Evolutionary conservation across 441 rosid genomes (phyloP), one percentile per base, ranked within the genome.

Genomic region (Populus hybrid): DNA sequence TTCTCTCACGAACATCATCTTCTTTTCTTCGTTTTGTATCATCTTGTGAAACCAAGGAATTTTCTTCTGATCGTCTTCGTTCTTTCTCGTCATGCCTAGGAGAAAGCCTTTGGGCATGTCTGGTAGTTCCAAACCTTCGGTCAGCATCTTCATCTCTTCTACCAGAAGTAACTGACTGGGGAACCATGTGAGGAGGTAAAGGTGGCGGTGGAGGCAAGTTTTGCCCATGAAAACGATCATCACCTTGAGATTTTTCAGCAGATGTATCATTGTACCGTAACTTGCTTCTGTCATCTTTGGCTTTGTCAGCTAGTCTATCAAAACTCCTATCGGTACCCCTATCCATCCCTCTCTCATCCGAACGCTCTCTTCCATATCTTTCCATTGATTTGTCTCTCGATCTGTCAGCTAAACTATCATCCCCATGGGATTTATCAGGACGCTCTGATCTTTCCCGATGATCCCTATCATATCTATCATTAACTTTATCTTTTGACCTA

Each of bases 171-270:
- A 94, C 84, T 75, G 98, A 94, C 59, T 93, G 98, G 74, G 97
- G 98, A 69, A 93, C 89, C 63, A 91, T 74, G 78, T 95, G 91
- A 79, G 97, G 97, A 35, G 98, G 98, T 82, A 94, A 84, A 28
- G 99, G 99, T 42, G 99, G 99, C 3, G 99, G 99, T 14, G 99
- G 99, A 9, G 98, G 99, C 84, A 97, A 88, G 80, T 88, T 90
- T 87, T 93, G 98, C 83, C 92, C 95, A 81, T 89, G 91, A 86
- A 87, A 91, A 53, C 95, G 91, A 24, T 94, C 98, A 85, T 93
- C 98, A 57, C 71, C 74, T 76, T 91, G 88, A 73, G 95, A 78
- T 85, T 89, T 92, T 67, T 93, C 98, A 28, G 81, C 59, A 70
- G 91, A 83, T 67, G 91, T 71, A 78, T 94, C 99, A 77, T 73